Evolutionary conservation across 768 basidiomycete species (phyloP), one percentile per base, ranked within the genome.

Genomic region (Lentinula sp.): DNA sequence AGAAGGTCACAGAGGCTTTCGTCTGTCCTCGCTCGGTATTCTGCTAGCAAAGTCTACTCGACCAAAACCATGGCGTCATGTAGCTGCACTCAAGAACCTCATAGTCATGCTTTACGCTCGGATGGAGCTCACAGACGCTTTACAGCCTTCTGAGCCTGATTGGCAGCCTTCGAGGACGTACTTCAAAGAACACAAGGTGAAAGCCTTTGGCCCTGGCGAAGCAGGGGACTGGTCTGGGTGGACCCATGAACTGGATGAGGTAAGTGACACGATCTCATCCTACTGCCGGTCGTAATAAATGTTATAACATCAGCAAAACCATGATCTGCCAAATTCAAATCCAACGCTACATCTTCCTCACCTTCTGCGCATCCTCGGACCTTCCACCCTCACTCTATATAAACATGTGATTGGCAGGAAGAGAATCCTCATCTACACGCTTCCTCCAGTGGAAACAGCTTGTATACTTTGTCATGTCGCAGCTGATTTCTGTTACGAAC

Each of bases 391-490:
- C 39, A 93, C 89, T 0, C 71, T 93, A 2, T 91, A 90, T 74
- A 92, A 92, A 67, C 84, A 92, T 65, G 82, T 91, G 15, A 77
- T 93, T 4, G 86, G 86, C 0, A 81, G 91, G 5, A 83, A 79
- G 57, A 78, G 92, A 15, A 82, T 93, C n/a, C 75, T 94, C 40
- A 86, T 94, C 37, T 90, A 89, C 68, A 90, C 91, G 0, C 75
- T 84, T 1, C 90, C 91, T 0, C 88, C 91, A 0, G 89, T 93
- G 11, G 89, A 93, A 68, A 83, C 84, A 0, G 89, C 91, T 0
- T 92, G 88, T 64, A 80, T 88, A 4, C 77, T 94, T 37, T 89
- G 88, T 59, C 86, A 89, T 55, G 84, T 88, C 5, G 87, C 83
- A 40, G 85, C 75, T 0, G 80, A 81, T 63, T 72, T 81, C 63